These are phyloP conservation scores for Eragrostis nindensis DNA, from an alignment of 176 grass and related monocot genomes.

Conservation along the genomic window DNA sequence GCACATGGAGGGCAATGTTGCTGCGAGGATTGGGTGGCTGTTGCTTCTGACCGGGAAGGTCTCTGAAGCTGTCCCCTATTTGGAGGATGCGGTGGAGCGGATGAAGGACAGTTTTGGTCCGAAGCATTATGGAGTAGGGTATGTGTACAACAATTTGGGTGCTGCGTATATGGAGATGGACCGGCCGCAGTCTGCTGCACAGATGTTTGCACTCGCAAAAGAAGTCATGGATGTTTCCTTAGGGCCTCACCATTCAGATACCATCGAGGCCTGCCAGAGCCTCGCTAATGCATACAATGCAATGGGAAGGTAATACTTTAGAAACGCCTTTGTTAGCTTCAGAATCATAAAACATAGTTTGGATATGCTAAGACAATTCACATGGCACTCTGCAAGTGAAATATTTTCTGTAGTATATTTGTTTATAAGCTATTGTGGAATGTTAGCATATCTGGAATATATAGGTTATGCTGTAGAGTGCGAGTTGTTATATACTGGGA, in stretches of 20 bases:
- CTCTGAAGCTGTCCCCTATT: conserved; percentile 52
- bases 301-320: too few relatives aligned
- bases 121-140: conserved; percentile 83
- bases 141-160: conserved; percentile 90
- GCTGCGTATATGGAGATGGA: conserved; percentile 93
- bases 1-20: conserved; percentile 82
- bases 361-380: background rate
- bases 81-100: conserved; percentile 84
- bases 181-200: conserved; percentile 71
- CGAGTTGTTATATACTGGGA: background rate
- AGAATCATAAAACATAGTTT: too few relatives aligned
- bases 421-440: conserved; percentile 18
- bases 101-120: conserved; percentile 90
- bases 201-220: conserved; percentile 89
- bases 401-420: background rate
- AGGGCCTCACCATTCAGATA: conserved; percentile 81
- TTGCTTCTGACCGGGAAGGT: conserved; percentile 88
- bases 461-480: background rate
- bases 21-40: conserved; percentile 78
- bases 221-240: conserved; percentile 85
- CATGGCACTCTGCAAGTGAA: background rate
- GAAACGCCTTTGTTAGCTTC: too few relatives aligned
- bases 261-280: conserved; percentile 85
- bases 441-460: background rate
- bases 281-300: conserved; percentile 82